A percentile compares a stretch with the other conserved stretches of the same genome.
phyloP scores from a whole-genome alignment of 768 basidiomycete genomes.

The Cystobasidium onofrii region DNA sequence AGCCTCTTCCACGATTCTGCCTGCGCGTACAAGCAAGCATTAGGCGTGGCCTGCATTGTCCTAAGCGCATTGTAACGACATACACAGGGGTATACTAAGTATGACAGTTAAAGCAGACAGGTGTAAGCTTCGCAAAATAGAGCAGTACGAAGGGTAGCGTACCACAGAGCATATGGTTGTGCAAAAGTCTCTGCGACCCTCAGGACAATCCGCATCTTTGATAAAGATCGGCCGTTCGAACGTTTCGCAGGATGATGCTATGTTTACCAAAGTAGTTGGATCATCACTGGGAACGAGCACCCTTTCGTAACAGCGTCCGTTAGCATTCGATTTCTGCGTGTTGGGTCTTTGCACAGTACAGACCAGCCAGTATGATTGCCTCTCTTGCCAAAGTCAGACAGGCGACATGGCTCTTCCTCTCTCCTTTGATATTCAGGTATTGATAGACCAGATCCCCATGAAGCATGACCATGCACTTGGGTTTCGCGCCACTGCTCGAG shows the following conservation, averaged over 20 bases:
- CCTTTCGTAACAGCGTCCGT: neutral
- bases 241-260: constrained; percentile 3
- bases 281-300: neutral
- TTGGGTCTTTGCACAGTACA: neutral
- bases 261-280: neutral
- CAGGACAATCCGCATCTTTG: neutral
- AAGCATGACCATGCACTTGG: neutral
- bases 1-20: constrained; percentile 5
- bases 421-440: neutral
- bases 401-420: neutral
- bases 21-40: too few species aligned
- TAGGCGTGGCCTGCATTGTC: too few species aligned
- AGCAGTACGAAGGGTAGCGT: neutral
- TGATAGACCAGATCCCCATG: constrained; percentile 10
- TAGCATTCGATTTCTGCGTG: neutral
- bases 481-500: neutral
- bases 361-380: neutral
- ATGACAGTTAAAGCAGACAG: too few species aligned
- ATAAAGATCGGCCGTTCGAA: neutral
- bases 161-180: neutral
- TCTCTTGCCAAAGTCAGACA: neutral
- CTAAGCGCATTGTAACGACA: neutral
- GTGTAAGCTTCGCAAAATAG: too few species aligned
- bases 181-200: neutral
- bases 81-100: constrained; percentile 12